phyloP scores from a whole-genome alignment of 2,329 filamentous ascomycete species.

The Trichoderma sp. region DNA sequence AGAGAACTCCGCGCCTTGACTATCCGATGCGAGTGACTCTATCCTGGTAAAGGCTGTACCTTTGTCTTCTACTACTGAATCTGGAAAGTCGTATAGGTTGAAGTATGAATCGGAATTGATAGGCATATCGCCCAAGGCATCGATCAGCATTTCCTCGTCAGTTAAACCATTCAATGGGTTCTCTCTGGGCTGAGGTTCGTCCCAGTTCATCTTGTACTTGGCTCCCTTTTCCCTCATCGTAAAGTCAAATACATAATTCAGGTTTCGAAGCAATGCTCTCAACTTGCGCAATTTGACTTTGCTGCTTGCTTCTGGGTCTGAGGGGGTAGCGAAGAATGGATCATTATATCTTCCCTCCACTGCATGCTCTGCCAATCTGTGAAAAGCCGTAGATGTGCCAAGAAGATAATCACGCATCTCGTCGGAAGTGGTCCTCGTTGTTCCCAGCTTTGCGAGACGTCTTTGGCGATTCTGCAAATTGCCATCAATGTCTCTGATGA shows the following conservation, averaged over 20 bases:
- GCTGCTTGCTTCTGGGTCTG: background rate
- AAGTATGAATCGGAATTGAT: background rate
- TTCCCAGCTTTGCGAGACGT: conserved; percentile 22
- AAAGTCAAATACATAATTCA: conserved; percentile 32
- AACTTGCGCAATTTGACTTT: conserved; percentile 26
- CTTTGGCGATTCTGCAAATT: background rate
- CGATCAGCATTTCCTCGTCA: background rate
- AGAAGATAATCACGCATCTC: conserved; percentile 37
- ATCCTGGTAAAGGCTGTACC: conserved; percentile 25
- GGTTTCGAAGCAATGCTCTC: conserved; percentile 31
- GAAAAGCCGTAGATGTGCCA: conserved; percentile 35
- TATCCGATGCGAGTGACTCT: conserved; percentile 32
- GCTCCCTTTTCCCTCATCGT: conserved; percentile 28
- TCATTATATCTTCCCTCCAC: conserved; percentile 32
- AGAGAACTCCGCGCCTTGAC: conserved; percentile 42
- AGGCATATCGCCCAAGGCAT: background rate
- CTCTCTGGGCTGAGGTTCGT: background rate
- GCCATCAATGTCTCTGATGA: background rate
- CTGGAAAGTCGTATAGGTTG: background rate
- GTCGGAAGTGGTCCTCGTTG: background rate
- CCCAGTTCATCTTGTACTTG: conserved; percentile 20
- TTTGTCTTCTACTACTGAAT: conserved; percentile 24
- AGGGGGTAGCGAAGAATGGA: conserved; percentile 36
- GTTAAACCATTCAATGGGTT: conserved; percentile 20
- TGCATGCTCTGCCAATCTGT: conserved; percentile 31